Percentiles rank a stretch among this genome's conserved stretches.
Conservation (phyloP, 148 eudicot species). For the Cornus kousa region DNA sequence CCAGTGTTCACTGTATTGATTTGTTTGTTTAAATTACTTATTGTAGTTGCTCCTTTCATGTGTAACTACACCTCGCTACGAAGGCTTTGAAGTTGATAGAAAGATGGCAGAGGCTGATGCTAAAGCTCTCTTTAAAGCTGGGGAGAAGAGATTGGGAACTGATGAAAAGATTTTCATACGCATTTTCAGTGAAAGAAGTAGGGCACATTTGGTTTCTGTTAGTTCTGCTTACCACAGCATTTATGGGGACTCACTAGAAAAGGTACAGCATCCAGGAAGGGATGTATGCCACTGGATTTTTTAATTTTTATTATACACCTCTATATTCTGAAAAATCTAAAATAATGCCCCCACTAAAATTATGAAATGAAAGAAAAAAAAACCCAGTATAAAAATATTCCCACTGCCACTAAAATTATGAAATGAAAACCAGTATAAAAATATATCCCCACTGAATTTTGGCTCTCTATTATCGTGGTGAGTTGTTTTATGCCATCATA, state of each 20-base stretch:
- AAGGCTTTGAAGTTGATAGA: slow-evolving; percentile 74
- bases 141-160: slow-evolving; percentile 86
- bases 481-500: too few species aligned
- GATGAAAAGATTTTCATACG: slow-evolving; percentile 73
- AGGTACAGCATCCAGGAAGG: slow-evolving; percentile 21
- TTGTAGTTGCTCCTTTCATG: slow-evolving; percentile 73
- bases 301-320: too few species aligned
- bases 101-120: slow-evolving; percentile 65
- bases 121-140: slow-evolving; percentile 72
- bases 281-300: too few species aligned
- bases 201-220: slow-evolving; percentile 75
- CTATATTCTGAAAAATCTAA: too few species aligned
- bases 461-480: too few species aligned
- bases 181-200: slow-evolving; percentile 71
- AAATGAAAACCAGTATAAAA: too few species aligned
- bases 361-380: too few species aligned
- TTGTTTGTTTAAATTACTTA: not conserved
- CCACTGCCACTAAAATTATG: too few species aligned
- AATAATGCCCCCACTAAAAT: too few species aligned
- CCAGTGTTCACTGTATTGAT: not conserved
- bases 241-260: slow-evolving; percentile 46
- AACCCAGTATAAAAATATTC: too few species aligned
- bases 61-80: slow-evolving; percentile 49
- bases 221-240: slow-evolving; percentile 47
- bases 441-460: too few species aligned